Evolutionary conservation across 176 grass and related monocot genomes (phyloP).

Genomic region (Secale cereale): DNA sequence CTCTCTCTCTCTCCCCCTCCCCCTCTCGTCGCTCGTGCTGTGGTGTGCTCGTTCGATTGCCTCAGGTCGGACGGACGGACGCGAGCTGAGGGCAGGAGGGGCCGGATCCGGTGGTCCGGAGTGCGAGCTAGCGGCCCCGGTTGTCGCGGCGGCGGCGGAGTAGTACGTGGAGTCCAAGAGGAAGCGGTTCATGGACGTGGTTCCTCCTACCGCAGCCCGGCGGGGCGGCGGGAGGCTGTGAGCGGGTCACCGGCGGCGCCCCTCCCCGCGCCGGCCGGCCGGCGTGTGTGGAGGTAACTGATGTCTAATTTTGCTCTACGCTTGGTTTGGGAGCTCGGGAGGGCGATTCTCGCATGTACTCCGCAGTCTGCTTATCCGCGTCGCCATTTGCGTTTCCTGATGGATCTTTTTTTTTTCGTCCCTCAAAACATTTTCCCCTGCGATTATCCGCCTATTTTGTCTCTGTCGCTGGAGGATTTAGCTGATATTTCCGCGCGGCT

Average conservation of each 20-base stretch:
- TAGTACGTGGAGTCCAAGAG: not conserved
- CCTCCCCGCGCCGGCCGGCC: not conserved
- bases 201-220: slow-evolving; percentile 27
- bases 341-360: not conserved
- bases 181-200: slow-evolving; percentile 45
- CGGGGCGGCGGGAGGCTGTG: slow-evolving; percentile 19
- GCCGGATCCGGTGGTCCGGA: not conserved
- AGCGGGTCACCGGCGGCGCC: slow-evolving; percentile 6
- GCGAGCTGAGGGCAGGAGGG: not conserved
- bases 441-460: not conserved
- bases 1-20: slow-evolving; percentile 2
- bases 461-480: not conserved
- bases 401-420: not conserved
- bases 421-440: not conserved
- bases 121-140: not conserved
- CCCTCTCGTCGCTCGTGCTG: not conserved
- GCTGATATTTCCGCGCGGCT: not conserved
- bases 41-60: not conserved
- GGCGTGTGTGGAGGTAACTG: slow-evolving; percentile 5
- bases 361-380: not conserved
- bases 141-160: not conserved
- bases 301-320: not conserved
- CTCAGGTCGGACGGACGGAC: not conserved
- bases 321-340: not conserved
- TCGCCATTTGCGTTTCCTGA: slow-evolving; percentile 21